phyloP scores from a whole-genome alignment of 129 eudicot species.

The Ambrosia trifida region DNA sequence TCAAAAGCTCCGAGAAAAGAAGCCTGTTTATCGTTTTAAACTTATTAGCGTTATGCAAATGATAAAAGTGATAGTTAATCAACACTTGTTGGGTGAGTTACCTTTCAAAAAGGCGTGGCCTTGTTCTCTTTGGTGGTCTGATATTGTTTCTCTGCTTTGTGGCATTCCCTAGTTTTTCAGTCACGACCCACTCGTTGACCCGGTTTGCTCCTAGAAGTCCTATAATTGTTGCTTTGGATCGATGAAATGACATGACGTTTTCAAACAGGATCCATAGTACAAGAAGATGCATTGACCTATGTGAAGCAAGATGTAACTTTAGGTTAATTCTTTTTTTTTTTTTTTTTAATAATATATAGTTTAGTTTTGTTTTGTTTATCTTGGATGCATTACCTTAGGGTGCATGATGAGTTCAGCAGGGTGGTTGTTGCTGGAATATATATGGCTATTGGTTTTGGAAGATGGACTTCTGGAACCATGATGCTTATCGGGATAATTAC shows the following conservation, averaged over 20 bases:
- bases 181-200: slow-evolving; percentile 91
- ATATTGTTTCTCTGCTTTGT: slow-evolving; percentile 39
- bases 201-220: slow-evolving; percentile 79
- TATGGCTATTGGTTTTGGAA: slow-evolving; percentile 61
- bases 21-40: slow-evolving; percentile 47
- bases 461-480: slow-evolving; percentile 74
- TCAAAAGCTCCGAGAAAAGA: slow-evolving; percentile 54
- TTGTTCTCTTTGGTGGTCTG: slow-evolving; percentile 40
- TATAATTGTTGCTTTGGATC: slow-evolving; percentile 78
- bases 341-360: too few species aligned
- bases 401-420: slow-evolving; percentile 65
- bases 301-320: slow-evolving; percentile 17
- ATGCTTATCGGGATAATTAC: slow-evolving; percentile 67
- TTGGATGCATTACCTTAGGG: slow-evolving; percentile 50
- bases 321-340: neutral
- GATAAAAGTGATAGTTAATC: neutral
- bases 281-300: slow-evolving; percentile 73
- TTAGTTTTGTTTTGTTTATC: neutral
- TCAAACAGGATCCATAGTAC: slow-evolving; percentile 92
- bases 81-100: slow-evolving; percentile 17
- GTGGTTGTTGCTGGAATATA: slow-evolving; percentile 79
- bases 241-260: slow-evolving; percentile 92
- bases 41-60: slow-evolving; percentile 12
- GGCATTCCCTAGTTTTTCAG: slow-evolving; percentile 75
- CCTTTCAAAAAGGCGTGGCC: slow-evolving; percentile 58